These are phyloP conservation scores for Fusarium chlamydosporum DNA, from an alignment of 2,329 filamentous ascomycete genomes.

Conservation along the genomic window DNA sequence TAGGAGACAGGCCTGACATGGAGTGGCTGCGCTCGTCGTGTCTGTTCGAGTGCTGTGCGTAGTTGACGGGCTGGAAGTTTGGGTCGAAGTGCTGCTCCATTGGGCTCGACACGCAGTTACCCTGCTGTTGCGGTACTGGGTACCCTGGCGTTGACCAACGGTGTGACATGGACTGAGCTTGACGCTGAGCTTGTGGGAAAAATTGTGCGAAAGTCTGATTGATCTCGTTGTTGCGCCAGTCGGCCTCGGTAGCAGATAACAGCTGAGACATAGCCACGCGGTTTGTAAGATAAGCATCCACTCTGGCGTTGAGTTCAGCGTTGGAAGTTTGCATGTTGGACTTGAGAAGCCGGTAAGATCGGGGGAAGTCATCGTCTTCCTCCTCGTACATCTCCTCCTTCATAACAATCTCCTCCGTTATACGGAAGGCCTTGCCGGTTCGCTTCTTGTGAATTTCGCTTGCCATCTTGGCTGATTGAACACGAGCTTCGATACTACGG, in stretches of 20 bases:
- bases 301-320: constrained; percentile 71
- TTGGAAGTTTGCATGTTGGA: constrained; percentile 73
- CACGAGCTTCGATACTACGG: constrained; percentile 85
- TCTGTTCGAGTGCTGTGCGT: constrained; percentile 31
- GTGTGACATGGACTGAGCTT: constrained; percentile 48
- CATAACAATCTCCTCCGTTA: constrained; percentile 87
- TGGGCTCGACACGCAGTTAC: constrained; percentile 33
- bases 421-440: constrained; percentile 84
- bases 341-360: constrained; percentile 74
- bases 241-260: constrained; percentile 55
- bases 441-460: constrained; percentile 93
- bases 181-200: constrained; percentile 58
- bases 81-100: constrained; percentile 38
- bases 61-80: constrained; percentile 48
- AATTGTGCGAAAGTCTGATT: constrained; percentile 63
- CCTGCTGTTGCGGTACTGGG: constrained; percentile 26
- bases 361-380: constrained; percentile 84
- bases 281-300: constrained; percentile 65
- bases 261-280: constrained; percentile 61
- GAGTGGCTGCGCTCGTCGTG: constrained; percentile 39
- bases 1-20: constrained; percentile 37
- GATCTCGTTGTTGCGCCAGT: constrained; percentile 62
- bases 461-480: constrained; percentile 88
- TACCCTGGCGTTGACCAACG: constrained; percentile 43
- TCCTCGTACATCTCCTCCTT: constrained; percentile 98